A percentile compares a stretch with the other conserved stretches of the same genome.
phyloP scores from a whole-genome alignment of 2,329 filamentous ascomycete species.

The Bertia moriformis region DNA sequence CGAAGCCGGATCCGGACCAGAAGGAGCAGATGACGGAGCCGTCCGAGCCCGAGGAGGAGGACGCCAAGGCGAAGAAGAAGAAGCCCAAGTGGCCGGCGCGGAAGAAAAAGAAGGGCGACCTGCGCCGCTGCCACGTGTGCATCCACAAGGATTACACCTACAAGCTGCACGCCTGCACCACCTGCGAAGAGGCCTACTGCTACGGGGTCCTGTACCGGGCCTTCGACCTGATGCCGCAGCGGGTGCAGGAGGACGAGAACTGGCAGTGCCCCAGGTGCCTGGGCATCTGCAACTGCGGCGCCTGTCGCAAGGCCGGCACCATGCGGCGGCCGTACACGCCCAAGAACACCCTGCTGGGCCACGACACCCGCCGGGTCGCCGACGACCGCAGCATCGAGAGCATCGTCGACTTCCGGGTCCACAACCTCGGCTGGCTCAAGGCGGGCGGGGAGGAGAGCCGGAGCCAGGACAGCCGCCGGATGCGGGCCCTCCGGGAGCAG shows the following conservation, averaged over 20 bases:
- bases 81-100: constrained; percentile 40
- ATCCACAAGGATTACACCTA: constrained; percentile 66
- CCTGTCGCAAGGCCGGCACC: constrained; percentile 51
- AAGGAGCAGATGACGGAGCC: constrained; percentile 32
- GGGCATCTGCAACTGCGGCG: constrained; percentile 76
- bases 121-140: constrained; percentile 68
- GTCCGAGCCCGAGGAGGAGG: constrained; percentile 36
- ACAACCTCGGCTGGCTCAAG: constrained; percentile 74
- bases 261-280: constrained; percentile 86
- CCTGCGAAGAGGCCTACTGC: constrained; percentile 67
- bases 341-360: constrained; percentile 73
- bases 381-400: constrained; percentile 83
- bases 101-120: constrained; percentile 37
- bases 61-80: constrained; percentile 53
- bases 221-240: constrained; percentile 77
- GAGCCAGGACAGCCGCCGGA: constrained; percentile 38
- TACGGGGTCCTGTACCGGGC: constrained; percentile 83
- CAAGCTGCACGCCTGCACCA: constrained; percentile 70
- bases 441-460: constrained; percentile 40
- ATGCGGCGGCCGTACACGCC: constrained; percentile 67
- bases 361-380: constrained; percentile 79
- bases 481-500: constrained; percentile 38
- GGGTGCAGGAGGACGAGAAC: constrained; percentile 62
- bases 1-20: constrained; percentile 34
- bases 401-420: constrained; percentile 77